phyloP scores from a whole-genome alignment of 2,329 filamentous ascomycete species.

The Coniochaeta ligniaria region DNA sequence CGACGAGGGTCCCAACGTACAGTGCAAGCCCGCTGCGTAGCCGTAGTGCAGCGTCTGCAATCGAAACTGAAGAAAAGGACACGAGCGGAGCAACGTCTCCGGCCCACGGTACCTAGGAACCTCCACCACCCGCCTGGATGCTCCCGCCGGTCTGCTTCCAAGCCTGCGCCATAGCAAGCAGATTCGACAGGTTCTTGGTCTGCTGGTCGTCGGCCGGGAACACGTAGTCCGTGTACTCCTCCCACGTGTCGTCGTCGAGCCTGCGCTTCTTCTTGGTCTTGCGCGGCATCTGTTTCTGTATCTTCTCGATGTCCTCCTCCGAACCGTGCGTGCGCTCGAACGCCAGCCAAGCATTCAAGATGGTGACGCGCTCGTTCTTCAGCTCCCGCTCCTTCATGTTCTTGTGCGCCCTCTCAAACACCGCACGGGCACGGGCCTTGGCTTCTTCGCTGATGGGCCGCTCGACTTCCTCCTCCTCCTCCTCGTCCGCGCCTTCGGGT shows the following conservation, averaged over 20 bases:
- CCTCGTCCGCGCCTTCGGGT: slow-evolving; percentile 60
- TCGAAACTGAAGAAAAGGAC: background rate
- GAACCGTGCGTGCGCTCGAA: slow-evolving; percentile 86
- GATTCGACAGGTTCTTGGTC: slow-evolving; percentile 72
- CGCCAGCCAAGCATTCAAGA: slow-evolving; percentile 86
- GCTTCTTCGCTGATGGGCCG: slow-evolving; percentile 72
- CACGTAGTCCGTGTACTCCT: slow-evolving; percentile 95
- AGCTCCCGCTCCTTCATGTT: slow-evolving; percentile 83
- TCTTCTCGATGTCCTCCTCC: slow-evolving; percentile 66
- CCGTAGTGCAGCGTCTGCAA: background rate
- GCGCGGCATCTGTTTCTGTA: slow-evolving; percentile 90
- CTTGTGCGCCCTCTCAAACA: slow-evolving; percentile 82
- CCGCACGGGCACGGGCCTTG: slow-evolving; percentile 69
- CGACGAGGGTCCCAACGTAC: background rate
- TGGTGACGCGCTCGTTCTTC: slow-evolving; percentile 86
- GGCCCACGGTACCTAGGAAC: background rate
- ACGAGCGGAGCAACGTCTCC: background rate
- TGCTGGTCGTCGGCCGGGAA: slow-evolving; percentile 94
- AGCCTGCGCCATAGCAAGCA: slow-evolving; percentile 77
- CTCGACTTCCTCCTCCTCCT: slow-evolving; percentile 55
- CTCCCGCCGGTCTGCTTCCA: slow-evolving; percentile 66
- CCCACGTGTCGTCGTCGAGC: slow-evolving; percentile 86
- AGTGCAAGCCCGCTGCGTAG: background rate
- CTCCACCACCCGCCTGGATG: slow-evolving; percentile 15
- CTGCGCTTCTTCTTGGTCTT: slow-evolving; percentile 87